These are phyloP conservation scores for Cladobotryum mycophilum DNA, from an alignment of 2,329 filamentous ascomycete species.

Conservation along the genomic window DNA sequence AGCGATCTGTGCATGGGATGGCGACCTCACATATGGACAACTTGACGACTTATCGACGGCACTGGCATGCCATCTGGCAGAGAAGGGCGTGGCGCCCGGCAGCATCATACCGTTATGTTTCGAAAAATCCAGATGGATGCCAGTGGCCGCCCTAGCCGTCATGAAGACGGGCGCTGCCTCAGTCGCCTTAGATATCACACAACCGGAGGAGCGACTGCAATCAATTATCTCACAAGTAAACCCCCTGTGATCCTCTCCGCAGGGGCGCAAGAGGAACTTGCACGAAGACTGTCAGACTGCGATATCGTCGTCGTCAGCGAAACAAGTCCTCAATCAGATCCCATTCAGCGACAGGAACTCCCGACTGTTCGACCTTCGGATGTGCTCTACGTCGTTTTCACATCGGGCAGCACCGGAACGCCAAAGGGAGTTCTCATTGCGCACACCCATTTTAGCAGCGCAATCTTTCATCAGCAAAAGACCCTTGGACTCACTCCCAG, in stretches of 20 bases:
- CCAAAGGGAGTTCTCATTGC: conserved; percentile 40
- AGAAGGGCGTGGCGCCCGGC: too few species aligned
- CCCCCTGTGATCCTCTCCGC: too few species aligned
- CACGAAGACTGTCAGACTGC: too few species aligned
- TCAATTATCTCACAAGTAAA: neutral
- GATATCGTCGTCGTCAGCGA: too few species aligned
- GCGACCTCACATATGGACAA: neutral
- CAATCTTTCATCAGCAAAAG: neutral
- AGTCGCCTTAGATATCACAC: neutral
- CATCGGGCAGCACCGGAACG: conserved; percentile 43
- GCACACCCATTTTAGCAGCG: neutral
- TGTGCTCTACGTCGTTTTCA: conserved; percentile 38
- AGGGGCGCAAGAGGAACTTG: too few species aligned
- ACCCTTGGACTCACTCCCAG: neutral
- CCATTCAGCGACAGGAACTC: too few species aligned
- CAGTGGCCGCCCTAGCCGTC: neutral
- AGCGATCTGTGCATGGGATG: neutral
- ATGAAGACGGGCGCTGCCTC: neutral
- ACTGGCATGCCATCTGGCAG: too few species aligned
- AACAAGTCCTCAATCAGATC: neutral
- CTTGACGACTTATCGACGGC: neutral
- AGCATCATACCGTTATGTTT: neutral
- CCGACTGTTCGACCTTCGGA: neutral
- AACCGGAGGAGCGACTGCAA: neutral
- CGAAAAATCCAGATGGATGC: neutral